A percentile compares a stretch with the other conserved stretches of the same genome.
phyloP scores from a whole-genome alignment of 306 rosid genomes.

The Hippophae gyantsensis region DNA sequence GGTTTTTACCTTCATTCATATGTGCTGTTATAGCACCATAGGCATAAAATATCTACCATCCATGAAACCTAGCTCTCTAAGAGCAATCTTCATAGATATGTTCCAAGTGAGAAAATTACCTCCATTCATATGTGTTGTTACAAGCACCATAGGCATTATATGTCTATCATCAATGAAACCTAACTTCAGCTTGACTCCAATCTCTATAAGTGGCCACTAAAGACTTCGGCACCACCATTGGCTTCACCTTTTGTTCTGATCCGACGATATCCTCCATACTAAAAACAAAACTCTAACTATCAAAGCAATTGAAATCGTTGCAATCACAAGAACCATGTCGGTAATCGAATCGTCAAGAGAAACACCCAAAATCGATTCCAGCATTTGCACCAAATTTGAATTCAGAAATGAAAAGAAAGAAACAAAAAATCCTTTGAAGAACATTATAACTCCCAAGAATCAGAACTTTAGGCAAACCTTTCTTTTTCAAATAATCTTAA shows the following conservation, averaged over 20 bases:
- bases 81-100: too few species aligned
- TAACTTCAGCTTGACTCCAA: too few species aligned
- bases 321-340: background rate
- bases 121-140: too few species aligned
- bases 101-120: too few species aligned
- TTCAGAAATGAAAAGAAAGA: too few species aligned
- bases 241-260: background rate
- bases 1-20: too few species aligned
- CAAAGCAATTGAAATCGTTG: background rate
- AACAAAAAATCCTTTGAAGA: slow-evolving; percentile 36
- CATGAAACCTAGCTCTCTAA: too few species aligned
- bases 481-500: slow-evolving; percentile 50
- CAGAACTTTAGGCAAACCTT: slow-evolving; percentile 68
- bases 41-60: too few species aligned
- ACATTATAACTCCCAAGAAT: slow-evolving; percentile 74
- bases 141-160: too few species aligned
- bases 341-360: background rate
- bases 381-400: background rate
- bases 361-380: background rate
- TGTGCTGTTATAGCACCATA: too few species aligned
- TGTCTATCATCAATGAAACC: too few species aligned
- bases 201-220: too few species aligned
- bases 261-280: background rate
- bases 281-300: background rate
- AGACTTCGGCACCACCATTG: background rate